Evolutionary conservation across 495 filamentous ascomycete species (phyloP).

Genomic region (Bathelium albidoporum): DNA sequence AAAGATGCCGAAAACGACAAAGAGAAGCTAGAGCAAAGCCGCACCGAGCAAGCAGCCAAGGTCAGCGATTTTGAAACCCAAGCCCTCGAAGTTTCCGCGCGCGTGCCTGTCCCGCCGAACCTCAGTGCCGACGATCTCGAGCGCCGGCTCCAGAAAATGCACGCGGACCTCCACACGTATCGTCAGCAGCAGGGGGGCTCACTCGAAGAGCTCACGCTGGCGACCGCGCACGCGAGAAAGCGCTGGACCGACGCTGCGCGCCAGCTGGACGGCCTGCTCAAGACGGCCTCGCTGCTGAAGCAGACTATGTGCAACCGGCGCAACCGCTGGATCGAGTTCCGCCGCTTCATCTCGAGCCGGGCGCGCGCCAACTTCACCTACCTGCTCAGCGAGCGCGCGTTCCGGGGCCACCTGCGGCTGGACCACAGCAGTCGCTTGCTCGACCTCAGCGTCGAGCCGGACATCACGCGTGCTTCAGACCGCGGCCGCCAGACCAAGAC

Average conservation of each 20-base stretch:
- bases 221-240: constrained; percentile 35
- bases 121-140: constrained; percentile 56
- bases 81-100: constrained; percentile 44
- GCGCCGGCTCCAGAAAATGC: constrained; percentile 50
- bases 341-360: constrained; percentile 67
- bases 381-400: constrained; percentile 77
- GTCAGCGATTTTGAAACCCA: constrained; percentile 47
- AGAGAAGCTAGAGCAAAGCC: constrained; percentile 36
- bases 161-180: constrained; percentile 42
- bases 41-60: constrained; percentile 33
- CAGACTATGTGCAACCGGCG: constrained; percentile 57
- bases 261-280: constrained; percentile 40
- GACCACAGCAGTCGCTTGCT: constrained; percentile 64
- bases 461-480: constrained; percentile 55
- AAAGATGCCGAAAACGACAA: constrained; percentile 41
- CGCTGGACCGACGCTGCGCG: constrained; percentile 36
- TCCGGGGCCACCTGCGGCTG: constrained; percentile 68
- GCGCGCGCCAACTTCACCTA: constrained; percentile 80
- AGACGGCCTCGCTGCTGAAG: constrained; percentile 47
- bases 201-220: constrained; percentile 52
- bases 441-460: constrained; percentile 72
- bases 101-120: constrained; percentile 53
- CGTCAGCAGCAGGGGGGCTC: constrained; percentile 49
- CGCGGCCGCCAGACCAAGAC: constrained; percentile 76
- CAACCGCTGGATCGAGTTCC: constrained; percentile 69